A percentile compares a stretch with the other conserved stretches of the same genome.
phyloP scores from a whole-genome alignment of 2,329 filamentous ascomycete species.

The Huntiella savannae region DNA sequence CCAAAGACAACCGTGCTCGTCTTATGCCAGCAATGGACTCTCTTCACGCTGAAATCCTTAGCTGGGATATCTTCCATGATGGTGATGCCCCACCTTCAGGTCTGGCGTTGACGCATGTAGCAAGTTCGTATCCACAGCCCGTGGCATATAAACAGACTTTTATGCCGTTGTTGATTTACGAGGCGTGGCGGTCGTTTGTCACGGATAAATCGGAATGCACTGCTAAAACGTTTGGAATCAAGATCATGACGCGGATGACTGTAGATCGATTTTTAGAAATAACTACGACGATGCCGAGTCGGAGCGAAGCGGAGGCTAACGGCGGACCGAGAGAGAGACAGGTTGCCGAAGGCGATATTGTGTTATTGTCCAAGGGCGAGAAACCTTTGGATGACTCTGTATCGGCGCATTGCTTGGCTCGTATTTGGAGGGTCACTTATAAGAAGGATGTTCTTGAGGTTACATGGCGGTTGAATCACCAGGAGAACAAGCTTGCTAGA shows the following conservation, averaged over 20 bases:
- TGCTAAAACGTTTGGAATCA: slow-evolving; percentile 67
- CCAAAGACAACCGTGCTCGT: slow-evolving; percentile 85
- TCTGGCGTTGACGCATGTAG: slow-evolving; percentile 55
- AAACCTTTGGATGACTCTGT: slow-evolving; percentile 47
- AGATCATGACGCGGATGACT: slow-evolving; percentile 68
- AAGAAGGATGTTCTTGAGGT: slow-evolving; percentile 72
- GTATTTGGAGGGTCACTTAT: slow-evolving; percentile 59
- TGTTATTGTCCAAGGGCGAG: slow-evolving; percentile 59
- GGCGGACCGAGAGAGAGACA: slow-evolving; percentile 32
- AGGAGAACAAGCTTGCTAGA: slow-evolving; percentile 39
- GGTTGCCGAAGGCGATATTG: slow-evolving; percentile 69
- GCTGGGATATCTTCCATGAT: slow-evolving; percentile 87
- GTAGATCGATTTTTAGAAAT: slow-evolving; percentile 90
- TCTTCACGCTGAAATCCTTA: slow-evolving; percentile 68
- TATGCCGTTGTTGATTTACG: slow-evolving; percentile 71
- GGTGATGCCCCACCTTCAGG: slow-evolving; percentile 70
- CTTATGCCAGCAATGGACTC: slow-evolving; percentile 74
- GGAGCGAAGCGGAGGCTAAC: background rate
- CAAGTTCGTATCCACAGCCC: slow-evolving; percentile 58
- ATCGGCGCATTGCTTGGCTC: slow-evolving; percentile 66
- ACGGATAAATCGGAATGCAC: slow-evolving; percentile 74
- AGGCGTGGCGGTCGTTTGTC: slow-evolving; percentile 90
- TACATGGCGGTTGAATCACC: slow-evolving; percentile 62
- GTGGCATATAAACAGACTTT: slow-evolving; percentile 74
- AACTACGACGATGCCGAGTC: slow-evolving; percentile 57